Evolutionary conservation across 1,139 yeast species (phyloP), one percentile per base, ranked within the genome.

Genomic region (Debaryomycetaceae sp.): DNA sequence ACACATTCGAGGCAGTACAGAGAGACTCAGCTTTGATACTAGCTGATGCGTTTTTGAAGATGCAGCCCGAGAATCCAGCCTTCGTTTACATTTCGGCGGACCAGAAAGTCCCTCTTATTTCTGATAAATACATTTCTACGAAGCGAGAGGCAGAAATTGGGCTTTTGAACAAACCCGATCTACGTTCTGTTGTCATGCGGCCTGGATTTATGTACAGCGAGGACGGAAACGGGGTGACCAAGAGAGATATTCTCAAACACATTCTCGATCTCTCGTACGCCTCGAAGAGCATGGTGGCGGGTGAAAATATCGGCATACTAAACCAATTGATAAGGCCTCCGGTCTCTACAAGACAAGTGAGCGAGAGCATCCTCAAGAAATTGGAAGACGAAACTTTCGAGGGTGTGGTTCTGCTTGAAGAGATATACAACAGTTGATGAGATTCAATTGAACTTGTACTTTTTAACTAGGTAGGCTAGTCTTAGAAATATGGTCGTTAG

Each of bases 181-280:
- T 88, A 14, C 72, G 95, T 46, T 67, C 84, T 0, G 80, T 89
- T 2, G 61, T 84, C 20, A 54, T 87, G 61, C 72, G 97, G 49
- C 97, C 97, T 0, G 95, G 95, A 0, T 80, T 88, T 51, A 84
- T 90, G 93, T 85, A 69, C 56, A 95, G 87, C 57, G 95, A 87
- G 57, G 79, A 69, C 39, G 53, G 65, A 9, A 65, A 57, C 6
- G 40, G 44, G 1, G 36, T 50, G 38, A 62, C 63, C 36, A 61
- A 69, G 37, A 60, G 78, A 38, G 66, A 62, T 45, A 45, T 60
- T 3, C 43, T 72, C 23, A 61, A 64, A 34, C 49, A 51, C 5
- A 53, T 65, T 8, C 53, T 71, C 37, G 53, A 70, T 43, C 40
- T 70, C 5, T 66, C 78, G 24, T 71, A 75, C 45, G 63, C 66